Base-by-base conservation (phyloP, 257 asterid species). In the Avicennia marina region DNA sequence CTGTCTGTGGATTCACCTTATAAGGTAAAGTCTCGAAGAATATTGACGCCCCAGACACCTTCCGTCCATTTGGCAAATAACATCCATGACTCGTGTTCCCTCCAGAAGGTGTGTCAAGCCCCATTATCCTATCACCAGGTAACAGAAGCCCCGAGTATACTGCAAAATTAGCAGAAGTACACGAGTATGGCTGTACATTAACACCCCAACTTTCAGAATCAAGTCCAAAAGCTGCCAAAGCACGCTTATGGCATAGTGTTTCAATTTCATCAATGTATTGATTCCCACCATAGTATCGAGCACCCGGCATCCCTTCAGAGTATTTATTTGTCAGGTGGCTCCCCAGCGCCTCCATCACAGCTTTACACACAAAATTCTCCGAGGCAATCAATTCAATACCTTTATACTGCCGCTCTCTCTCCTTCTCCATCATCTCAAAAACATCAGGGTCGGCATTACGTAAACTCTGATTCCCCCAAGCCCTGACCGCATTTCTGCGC, bases 121-220 rank as follows among this genome's bases (percentile, higher is more conserved):
- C 99, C 97, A 93, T 93, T 52, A 93, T 93, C 73, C 99, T 66
- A 77, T 93, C 99, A 64, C 97, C 96, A 0, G 99, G 99, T 21
- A 78, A 68, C 70, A 93, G 45, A 43, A 93, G 74, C 40, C 96
- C 99, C 0, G 99, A 89, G 67, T 89, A 93, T 19, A 89, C 99
- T 0, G 99, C 91, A 62, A 93, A 93, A 72, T 93, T 93, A 6
- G 98, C 98, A 33, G 98, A 89, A 0, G 98, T 88, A 57, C 98
- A 89, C 4, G 95, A 88, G 70, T 93, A 93, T 0, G 98, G 95
- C 64, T 93, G 97, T 32, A 93, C 98, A 80, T 93, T 93, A 18
- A 93, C 98, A 64, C 98, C 98, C 98, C 98, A 93, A 40, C 64
- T 77, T 47, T 82, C 91, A 2, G 91, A 62, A 59, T 93, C 95